Conservation (phyloP, 2,329 filamentous ascomycete genomes). For the Monilinia aucupariae region DNA sequence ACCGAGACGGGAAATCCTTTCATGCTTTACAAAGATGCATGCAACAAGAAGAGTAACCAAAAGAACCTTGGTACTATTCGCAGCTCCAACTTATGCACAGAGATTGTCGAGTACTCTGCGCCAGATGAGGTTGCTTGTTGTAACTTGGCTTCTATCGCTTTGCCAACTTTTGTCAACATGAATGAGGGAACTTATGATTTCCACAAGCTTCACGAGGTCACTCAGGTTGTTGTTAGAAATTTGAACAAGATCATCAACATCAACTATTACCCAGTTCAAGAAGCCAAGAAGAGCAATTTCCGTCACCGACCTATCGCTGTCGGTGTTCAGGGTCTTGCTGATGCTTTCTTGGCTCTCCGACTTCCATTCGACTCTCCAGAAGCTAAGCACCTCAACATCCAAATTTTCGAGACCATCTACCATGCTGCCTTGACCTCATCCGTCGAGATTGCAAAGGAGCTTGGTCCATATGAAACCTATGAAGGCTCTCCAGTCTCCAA, state of each 20-base stretch:
- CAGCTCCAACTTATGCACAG: constrained; percentile 97
- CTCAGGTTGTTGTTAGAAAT: constrained; percentile 87
- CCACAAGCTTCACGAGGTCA: constrained; percentile 91
- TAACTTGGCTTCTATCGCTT: constrained; percentile 90
- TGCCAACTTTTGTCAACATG: constrained; percentile 88
- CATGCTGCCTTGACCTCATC: constrained; percentile 90
- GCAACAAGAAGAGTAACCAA: constrained; percentile 99
- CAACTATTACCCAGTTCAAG: constrained; percentile 96
- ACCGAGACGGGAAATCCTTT: constrained; percentile 98
- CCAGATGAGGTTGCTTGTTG: constrained; percentile 98
- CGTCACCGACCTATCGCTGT: constrained; percentile 93
- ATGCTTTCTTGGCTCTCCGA: constrained; percentile 94
- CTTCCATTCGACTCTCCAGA: constrained; percentile 96
- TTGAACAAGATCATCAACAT: constrained; percentile 97
- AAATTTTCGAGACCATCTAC: constrained; percentile 99
- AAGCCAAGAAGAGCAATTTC: constrained; percentile 94
- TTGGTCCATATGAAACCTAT: constrained; percentile 85
- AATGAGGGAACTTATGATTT: constrained; percentile 85
- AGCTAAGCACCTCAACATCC: constrained; percentile 88
- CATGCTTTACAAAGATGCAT: constrained; percentile 99
- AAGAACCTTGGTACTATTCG: constrained; percentile 98
- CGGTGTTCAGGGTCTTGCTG: constrained; percentile 94
- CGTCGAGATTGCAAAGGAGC: constrained; percentile 73
- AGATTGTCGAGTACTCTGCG: constrained; percentile 95
- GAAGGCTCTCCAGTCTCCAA: constrained; percentile 90